These are phyloP conservation scores for Pachyrhizus erosus DNA, from an alignment of 306 rosid genomes.

Conservation along the genomic window DNA sequence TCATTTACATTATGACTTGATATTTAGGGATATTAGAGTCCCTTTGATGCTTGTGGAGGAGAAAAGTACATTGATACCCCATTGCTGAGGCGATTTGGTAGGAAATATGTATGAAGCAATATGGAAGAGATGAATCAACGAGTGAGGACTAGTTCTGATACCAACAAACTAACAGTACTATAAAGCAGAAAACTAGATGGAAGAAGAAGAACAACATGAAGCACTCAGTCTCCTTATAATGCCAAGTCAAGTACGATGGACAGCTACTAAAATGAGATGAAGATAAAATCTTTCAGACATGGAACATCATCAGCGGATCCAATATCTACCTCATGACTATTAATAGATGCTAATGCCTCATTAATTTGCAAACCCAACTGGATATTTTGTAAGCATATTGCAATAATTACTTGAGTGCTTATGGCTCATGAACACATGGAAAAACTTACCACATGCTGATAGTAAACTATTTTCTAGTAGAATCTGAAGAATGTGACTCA, in stretches of 20 bases:
- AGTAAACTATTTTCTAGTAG: not conserved
- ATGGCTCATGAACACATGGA: not conserved
- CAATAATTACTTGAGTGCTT: not conserved
- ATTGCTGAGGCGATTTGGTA: not conserved
- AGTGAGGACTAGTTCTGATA: not conserved
- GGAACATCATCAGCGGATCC: slow-evolving; percentile 18
- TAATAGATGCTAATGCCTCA: not conserved
- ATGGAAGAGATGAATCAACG: not conserved
- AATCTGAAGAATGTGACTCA: slow-evolving; percentile 2
- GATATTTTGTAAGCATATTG: not conserved
- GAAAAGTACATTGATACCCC: not conserved
- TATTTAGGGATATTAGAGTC: not conserved
- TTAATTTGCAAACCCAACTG: not conserved
- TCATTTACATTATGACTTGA: not conserved
- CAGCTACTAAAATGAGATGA: not conserved
- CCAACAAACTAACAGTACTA: slow-evolving; percentile 29
- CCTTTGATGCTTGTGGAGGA: not conserved
- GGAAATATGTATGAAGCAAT: not conserved
- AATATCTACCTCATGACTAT: not conserved
- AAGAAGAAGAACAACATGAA: not conserved
- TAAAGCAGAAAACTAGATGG: slow-evolving; percentile 20
- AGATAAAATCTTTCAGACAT: slow-evolving; percentile 6
- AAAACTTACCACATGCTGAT: not conserved
- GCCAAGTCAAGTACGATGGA: not conserved
- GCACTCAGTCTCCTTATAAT: slow-evolving; percentile 1